Conservation (phyloP, 192 early-diverging fungal genomes). For the Linnemannia zychae region DNA sequence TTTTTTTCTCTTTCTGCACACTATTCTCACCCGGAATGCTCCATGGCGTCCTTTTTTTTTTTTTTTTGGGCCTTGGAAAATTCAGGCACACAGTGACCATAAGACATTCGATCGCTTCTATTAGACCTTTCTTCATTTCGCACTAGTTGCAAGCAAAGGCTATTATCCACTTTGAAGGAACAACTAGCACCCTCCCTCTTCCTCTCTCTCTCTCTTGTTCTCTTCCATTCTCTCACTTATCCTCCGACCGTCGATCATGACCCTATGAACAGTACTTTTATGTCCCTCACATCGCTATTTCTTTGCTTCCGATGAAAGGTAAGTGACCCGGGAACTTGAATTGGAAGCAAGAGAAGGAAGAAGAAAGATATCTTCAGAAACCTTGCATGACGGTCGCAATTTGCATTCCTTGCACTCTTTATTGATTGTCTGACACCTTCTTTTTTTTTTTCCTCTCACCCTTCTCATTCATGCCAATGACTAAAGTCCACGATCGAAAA, state of each 20-base stretch:
- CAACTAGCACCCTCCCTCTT: not conserved
- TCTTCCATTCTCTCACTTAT: not conserved
- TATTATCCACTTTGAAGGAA: not conserved
- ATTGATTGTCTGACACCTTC: not conserved
- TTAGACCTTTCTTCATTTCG: too few relatives aligned
- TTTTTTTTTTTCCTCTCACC: not conserved
- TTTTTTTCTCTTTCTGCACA: not conserved
- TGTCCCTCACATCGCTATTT: not conserved
- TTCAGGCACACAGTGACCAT: conserved; percentile 8
- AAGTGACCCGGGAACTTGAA: not conserved
- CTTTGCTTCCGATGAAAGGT: not conserved
- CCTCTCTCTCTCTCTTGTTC: not conserved
- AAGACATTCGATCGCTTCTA: too few relatives aligned
- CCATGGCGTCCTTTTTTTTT: not conserved
- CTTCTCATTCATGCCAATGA: not conserved
- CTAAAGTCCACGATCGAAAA: not conserved
- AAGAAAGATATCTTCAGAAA: not conserved
- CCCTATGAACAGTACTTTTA: not conserved
- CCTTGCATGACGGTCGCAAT: not conserved
- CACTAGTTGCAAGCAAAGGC: too few relatives aligned
- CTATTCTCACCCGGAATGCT: not conserved
- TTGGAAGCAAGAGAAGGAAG: not conserved
- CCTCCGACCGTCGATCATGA: not conserved
- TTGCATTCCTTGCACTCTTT: not conserved
- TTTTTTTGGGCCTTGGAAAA: not conserved